These are phyloP conservation scores for Logfia minima DNA, from an alignment of 129 eudicot genomes.

Conservation along the genomic window DNA sequence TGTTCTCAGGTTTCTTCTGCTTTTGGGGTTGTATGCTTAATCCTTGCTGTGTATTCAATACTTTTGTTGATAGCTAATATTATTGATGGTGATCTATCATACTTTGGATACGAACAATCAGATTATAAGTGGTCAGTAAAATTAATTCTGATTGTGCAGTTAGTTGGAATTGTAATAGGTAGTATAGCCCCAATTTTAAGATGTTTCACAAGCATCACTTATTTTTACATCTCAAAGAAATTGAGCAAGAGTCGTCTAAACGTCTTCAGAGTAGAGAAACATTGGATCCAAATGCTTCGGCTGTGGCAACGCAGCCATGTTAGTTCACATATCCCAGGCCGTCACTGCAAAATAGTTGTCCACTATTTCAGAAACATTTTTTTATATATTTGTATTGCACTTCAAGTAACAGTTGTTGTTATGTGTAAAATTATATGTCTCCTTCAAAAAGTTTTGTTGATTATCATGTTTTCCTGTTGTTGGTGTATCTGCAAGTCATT, in stretches of 20 bases:
- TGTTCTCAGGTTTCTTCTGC: conserved; percentile 26
- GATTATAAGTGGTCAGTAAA: conserved; percentile 17
- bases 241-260: conserved; percentile 2
- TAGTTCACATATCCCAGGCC: background rate
- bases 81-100: too few species aligned
- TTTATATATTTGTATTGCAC: conserved; percentile 10
- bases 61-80: too few species aligned
- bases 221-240: background rate
- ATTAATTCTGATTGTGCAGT: background rate
- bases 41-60: background rate
- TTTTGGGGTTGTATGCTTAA: conserved; percentile 1
- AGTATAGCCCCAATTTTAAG: conserved; percentile 20
- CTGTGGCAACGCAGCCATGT: conserved; percentile 3
- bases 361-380: conserved; percentile 12
- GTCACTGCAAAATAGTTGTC: background rate
- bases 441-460: background rate
- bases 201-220: conserved; percentile 18
- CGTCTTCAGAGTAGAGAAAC: conserved; percentile 5
- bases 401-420: conserved; percentile 24
- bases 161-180: background rate
- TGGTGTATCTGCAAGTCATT: background rate
- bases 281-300: conserved; percentile 14
- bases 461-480: background rate
- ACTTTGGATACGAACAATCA: background rate
- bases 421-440: conserved; percentile 22